A percentile compares a stretch with the other conserved stretches of the same genome.
phyloP scores from a whole-genome alignment of 176 grass and related monocot genomes.

The Metroxylon sagu region DNA sequence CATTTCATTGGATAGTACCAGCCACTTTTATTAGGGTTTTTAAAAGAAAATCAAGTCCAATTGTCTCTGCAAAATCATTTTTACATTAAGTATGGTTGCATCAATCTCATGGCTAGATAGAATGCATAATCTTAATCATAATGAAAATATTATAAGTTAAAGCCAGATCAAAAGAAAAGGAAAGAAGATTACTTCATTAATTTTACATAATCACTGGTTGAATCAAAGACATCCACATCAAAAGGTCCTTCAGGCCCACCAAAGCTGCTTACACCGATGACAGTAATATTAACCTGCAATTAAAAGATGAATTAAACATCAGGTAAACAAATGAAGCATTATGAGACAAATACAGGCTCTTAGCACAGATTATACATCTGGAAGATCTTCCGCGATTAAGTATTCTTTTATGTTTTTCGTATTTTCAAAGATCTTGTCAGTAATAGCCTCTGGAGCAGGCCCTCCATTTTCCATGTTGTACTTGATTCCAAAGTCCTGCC shows the following conservation, averaged over 20 bases:
- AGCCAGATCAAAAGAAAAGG: constrained; percentile 10
- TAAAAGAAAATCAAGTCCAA: too few species aligned
- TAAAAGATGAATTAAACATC: constrained; percentile 7
- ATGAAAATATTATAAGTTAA: too few species aligned
- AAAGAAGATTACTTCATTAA: constrained; percentile 74
- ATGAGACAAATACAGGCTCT: constrained; percentile 6
- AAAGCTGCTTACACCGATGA: constrained; percentile 57
- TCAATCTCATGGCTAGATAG: too few species aligned
- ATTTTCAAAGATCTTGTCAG: constrained; percentile 81
- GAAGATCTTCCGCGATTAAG: constrained; percentile 73
- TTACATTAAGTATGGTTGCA: too few species aligned
- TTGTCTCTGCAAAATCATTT: too few species aligned
- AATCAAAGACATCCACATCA: constrained; percentile 93
- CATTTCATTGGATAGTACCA: too few species aligned
- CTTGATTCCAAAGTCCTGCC: constrained; percentile 96
- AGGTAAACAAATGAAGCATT: constrained; percentile 1
- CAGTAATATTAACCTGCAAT: constrained; percentile 84
- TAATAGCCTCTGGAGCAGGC: constrained; percentile 85
- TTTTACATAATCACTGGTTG: constrained; percentile 79
- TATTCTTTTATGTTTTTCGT: constrained; percentile 80
- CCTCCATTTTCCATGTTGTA: constrained; percentile 99
- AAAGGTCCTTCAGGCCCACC: constrained; percentile 80
- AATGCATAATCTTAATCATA: too few species aligned
- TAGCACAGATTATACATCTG: constrained; percentile 42
- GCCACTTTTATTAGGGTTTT: too few species aligned